These are phyloP conservation scores for Vitis hybrid DNA, from an alignment of 177 flowering plant genomes.

Conservation along the genomic window DNA sequence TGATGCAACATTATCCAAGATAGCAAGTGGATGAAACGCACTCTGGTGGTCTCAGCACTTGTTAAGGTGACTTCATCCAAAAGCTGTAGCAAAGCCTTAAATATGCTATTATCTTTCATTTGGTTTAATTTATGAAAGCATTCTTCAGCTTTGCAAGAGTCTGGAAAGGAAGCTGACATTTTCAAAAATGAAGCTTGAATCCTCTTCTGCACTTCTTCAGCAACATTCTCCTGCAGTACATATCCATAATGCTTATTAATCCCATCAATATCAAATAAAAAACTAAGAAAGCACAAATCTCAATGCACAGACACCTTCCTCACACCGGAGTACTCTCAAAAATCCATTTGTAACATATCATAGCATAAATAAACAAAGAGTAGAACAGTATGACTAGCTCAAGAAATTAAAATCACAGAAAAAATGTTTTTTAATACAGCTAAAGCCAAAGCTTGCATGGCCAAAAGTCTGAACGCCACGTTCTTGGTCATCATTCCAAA, in stretches of 20 bases:
- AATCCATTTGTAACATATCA: no score
- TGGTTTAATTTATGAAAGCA: constrained; percentile 60
- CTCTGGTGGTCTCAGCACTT: constrained; percentile 41
- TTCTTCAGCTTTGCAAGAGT: constrained; percentile 71
- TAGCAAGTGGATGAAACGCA: constrained; percentile 19
- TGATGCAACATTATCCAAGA: neutral
- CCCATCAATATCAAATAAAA: no score
- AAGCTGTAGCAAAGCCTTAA: constrained; percentile 42
- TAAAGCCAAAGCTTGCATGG: no score
- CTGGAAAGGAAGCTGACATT: constrained; percentile 71
- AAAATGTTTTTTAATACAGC: no score
- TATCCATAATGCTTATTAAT: neutral
- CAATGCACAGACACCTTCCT: no score
- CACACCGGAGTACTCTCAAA: no score
- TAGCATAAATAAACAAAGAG: no score
- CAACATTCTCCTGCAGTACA: constrained; percentile 45
- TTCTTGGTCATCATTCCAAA: no score
- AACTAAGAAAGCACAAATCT: no score
- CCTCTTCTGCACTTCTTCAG: constrained; percentile 45
- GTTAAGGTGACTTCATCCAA: constrained; percentile 33
- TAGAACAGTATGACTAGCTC: no score
- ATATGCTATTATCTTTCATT: constrained; percentile 57
- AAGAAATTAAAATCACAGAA: no score
- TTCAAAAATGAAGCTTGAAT: constrained; percentile 37
- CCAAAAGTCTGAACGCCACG: no score